phyloP scores from a whole-genome alignment of 129 eudicot genomes.

The Helianthus tuberosus region DNA sequence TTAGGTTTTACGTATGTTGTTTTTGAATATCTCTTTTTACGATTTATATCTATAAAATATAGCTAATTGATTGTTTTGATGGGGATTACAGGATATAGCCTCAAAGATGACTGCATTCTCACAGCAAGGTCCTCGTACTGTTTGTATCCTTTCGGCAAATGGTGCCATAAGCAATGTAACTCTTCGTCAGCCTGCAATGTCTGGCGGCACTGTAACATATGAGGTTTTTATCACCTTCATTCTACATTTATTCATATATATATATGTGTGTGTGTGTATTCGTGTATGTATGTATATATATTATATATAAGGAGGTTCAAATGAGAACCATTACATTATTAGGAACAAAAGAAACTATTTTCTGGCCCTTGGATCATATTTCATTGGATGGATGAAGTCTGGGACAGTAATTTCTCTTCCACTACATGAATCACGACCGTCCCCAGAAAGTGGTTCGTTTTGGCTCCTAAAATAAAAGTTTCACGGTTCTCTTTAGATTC shows the following conservation, averaged over 20 bases:
- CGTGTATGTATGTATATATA: too few species aligned
- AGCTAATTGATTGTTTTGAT: slow-evolving; percentile 16
- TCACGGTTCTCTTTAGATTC: background rate
- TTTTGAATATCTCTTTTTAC: background rate
- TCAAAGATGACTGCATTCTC: slow-evolving; percentile 78
- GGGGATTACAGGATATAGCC: slow-evolving; percentile 70
- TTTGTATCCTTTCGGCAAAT: slow-evolving; percentile 89
- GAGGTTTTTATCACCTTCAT: slow-evolving; percentile 56
- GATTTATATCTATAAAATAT: background rate
- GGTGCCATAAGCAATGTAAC: slow-evolving; percentile 86
- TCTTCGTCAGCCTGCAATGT: slow-evolving; percentile 87
- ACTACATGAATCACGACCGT: background rate
- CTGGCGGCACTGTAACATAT: slow-evolving; percentile 77
- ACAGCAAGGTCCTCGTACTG: slow-evolving; percentile 92
- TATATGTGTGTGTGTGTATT: background rate
- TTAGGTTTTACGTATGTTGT: background rate
- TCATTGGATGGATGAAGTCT: background rate
- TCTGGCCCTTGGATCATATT: background rate
- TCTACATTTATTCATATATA: background rate
- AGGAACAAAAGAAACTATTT: background rate
- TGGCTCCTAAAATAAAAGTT: background rate
- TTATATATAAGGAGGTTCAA: background rate
- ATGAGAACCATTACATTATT: too few species aligned
- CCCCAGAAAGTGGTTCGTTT: background rate
- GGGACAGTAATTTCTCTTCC: background rate